Evolutionary conservation across 768 basidiomycete species (phyloP).

Genomic region (Suillus subalutaceus): DNA sequence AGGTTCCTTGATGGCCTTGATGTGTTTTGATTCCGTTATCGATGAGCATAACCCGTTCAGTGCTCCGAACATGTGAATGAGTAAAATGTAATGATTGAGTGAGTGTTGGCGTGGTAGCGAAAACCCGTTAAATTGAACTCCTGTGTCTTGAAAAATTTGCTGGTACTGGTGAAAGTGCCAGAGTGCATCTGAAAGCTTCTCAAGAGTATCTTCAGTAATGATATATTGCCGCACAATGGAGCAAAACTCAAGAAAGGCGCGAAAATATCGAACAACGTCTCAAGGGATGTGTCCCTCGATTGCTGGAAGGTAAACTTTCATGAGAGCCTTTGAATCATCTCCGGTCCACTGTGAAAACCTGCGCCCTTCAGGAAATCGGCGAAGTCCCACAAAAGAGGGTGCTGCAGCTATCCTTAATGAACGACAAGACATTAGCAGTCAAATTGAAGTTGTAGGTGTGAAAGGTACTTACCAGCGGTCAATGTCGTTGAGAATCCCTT

Average conservation of each 20-base stretch:
- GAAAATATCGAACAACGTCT: conserved; percentile 9
- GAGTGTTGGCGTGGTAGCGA: no score
- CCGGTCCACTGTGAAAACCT: conserved; percentile 40
- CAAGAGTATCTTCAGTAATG: neutral
- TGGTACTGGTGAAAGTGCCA: no score
- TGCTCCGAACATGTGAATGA: no score
- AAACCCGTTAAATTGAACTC: no score
- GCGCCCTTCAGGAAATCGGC: conserved; percentile 32
- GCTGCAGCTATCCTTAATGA: conserved; percentile 30
- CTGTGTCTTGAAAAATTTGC: no score
- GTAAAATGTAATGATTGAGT: no score
- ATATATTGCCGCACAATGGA: conserved; percentile 21
- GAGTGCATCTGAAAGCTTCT: no score
- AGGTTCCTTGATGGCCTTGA: no score
- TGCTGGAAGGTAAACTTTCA: neutral
- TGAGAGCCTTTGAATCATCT: conserved; percentile 40
- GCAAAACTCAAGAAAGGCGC: conserved; percentile 33
- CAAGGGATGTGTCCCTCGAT: no score
- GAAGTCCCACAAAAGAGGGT: conserved; percentile 31
- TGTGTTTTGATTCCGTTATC: no score
- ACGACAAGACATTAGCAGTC: neutral
- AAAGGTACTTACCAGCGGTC: conserved; percentile 8
- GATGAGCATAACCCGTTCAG: no score
- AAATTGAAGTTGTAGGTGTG: neutral
- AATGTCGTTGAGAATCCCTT: neutral